Percentiles rank a stretch among this genome's conserved stretches.
phyloP scores from a whole-genome alignment of 169 alveolate genomes.

The Fabrea salina region DNA sequence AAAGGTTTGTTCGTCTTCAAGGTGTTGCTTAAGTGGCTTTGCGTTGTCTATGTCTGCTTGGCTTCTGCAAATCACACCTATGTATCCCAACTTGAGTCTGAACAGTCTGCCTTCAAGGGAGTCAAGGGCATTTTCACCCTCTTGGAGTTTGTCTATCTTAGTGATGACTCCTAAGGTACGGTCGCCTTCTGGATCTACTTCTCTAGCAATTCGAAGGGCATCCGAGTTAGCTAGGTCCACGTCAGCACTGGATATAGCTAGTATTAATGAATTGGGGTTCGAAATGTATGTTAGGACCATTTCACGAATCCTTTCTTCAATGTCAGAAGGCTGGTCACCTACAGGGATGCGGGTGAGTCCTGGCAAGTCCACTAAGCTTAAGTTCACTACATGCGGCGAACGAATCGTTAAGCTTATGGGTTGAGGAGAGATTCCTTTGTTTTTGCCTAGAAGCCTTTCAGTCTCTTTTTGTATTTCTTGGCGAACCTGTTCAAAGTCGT shows the following conservation, averaged over 20 bases:
- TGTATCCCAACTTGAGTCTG: conserved; percentile 86
- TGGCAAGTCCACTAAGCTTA: conserved; percentile 96
- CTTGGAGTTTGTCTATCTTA: conserved; percentile 95
- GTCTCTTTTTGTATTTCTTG: conserved; percentile 92
- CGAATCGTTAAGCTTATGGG: conserved; percentile 93
- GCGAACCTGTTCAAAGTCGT: conserved; percentile 89
- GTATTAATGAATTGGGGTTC: conserved; percentile 84
- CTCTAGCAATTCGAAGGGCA: conserved; percentile 93
- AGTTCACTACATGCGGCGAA: conserved; percentile 91
- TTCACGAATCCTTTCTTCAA: conserved; percentile 64
- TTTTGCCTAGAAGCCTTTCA: conserved; percentile 89
- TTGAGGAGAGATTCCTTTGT: conserved; percentile 90
- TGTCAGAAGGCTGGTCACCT: conserved; percentile 95
- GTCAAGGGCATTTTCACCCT: conserved; percentile 91
- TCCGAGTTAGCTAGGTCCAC: conserved; percentile 95
- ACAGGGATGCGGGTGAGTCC: conserved; percentile 98
- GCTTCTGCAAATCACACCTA: conserved; percentile 81
- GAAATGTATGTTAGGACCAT: not conserved
- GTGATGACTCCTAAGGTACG: conserved; percentile 97
- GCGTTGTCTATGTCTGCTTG: conserved; percentile 79
- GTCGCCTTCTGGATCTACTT: conserved; percentile 95
- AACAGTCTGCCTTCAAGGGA: conserved; percentile 82
- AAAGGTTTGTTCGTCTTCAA: conserved; percentile 78
- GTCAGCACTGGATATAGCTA: conserved; percentile 96
- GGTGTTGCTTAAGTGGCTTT: conserved; percentile 70